Evolutionary conservation across 805 yeast species (phyloP), one percentile per base, ranked within the genome.

Genomic region (Candida tibetensis): DNA sequence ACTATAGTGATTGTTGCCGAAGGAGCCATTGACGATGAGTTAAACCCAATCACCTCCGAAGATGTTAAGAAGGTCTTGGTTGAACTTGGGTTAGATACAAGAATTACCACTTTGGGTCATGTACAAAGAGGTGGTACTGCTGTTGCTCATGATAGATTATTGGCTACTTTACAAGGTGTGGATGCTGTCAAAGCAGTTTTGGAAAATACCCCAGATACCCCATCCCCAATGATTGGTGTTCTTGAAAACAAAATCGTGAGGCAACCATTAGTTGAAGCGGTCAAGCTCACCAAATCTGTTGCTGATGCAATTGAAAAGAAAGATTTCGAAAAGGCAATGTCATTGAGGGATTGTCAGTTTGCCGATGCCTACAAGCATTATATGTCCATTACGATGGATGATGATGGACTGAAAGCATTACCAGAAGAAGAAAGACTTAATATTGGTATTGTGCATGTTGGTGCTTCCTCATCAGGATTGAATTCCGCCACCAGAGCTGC

Each of bases 101-200:
- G 95, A 64, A 73, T 82, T 51, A 83, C 91, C 34, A 81, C 84
- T 4, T 65, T 83, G 50, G 91, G 91, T 17, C 91, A 83, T 49
- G 90, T 83, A 30, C 91, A 83, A 65, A 72, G 91, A 66, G 91
- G 91, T 65, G 91, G 91, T 54, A 72, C 83, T 16, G 88, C 91
- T 1, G 87, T 81, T 34, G 87, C 89, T 1, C 80, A 66, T 50
- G 91, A 83, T 57, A 68, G 91, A 51, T 60, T 78, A 53, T 61
- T 84, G 45, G 89, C 89, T 25, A 83, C 91, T 16, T 55, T 83
- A 46, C 91, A 83, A 68, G 91, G 90, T 64, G 89, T 82, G 32
- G 90, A 82, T 50, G 90, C 90, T 4, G 88, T 83, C 35, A 73
- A 79, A 46, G 89, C 89, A 1, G 83, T 83, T 9, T 67, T 84